Conservation (phyloP, 2,329 filamentous ascomycete species). For the Stagonosporopsis rhizophila region DNA sequence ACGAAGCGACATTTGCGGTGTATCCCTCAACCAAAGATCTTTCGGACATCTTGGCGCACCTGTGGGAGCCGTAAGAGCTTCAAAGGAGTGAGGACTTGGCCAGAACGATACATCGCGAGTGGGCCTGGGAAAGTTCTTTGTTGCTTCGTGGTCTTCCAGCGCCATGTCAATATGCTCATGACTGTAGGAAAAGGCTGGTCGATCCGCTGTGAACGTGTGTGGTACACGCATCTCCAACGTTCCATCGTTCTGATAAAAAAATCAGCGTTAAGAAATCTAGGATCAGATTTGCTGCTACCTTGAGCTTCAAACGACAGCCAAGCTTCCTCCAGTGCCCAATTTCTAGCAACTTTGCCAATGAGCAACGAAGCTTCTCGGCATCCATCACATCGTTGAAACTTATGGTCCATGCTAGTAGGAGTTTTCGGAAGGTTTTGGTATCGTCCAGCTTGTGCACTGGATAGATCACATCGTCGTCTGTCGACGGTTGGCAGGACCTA, state of each 20-base stretch:
- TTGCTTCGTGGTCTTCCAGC: neutral
- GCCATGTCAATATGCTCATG: neutral
- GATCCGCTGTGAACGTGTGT: neutral
- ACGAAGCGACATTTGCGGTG: slow-evolving; percentile 57
- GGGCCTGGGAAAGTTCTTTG: neutral
- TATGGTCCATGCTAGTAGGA: slow-evolving; percentile 40
- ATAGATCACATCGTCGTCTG: neutral
- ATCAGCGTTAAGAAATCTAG: neutral
- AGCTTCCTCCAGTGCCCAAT: slow-evolving; percentile 57
- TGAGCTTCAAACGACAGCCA: slow-evolving; percentile 54
- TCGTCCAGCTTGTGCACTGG: slow-evolving; percentile 31
- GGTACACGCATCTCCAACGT: neutral
- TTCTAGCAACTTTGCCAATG: slow-evolving; percentile 50
- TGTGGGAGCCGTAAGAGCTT: neutral
- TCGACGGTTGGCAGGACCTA: neutral
- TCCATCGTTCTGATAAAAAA: neutral
- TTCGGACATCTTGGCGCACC: neutral
- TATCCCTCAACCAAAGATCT: slow-evolving; percentile 36
- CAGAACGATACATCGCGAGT: neutral
- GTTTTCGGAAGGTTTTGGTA: slow-evolving; percentile 22
- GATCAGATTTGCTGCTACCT: slow-evolving; percentile 35
- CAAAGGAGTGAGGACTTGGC: neutral
- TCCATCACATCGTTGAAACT: slow-evolving; percentile 59
- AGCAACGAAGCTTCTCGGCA: slow-evolving; percentile 44
- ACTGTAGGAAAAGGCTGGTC: neutral